phyloP scores from a whole-genome alignment of 2,329 filamentous ascomycete genomes.

The Cercospora beticola region DNA sequence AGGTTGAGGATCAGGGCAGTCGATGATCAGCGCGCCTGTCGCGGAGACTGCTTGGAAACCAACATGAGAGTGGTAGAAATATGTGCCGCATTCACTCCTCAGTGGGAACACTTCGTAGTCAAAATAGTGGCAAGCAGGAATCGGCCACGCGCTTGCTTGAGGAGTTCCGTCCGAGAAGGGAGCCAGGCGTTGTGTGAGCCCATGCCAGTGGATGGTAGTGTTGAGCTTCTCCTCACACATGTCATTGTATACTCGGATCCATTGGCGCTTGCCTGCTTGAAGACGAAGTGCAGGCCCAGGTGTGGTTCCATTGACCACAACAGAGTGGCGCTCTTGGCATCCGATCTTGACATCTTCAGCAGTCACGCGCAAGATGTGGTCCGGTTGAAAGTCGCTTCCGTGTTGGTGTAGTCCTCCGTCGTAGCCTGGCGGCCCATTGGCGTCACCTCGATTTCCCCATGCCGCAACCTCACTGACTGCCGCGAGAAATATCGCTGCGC shows the following conservation, averaged over 20 bases:
- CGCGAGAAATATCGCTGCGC: constrained; percentile 6
- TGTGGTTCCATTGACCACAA: constrained; percentile 54
- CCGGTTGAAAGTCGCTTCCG: constrained; percentile 41
- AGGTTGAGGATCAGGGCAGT: constrained; percentile 47
- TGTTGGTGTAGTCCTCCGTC: constrained; percentile 27
- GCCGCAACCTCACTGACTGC: constrained; percentile 10
- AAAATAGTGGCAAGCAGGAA: constrained; percentile 61
- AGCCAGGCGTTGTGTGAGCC: constrained; percentile 58
- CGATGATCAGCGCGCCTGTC: constrained; percentile 59
- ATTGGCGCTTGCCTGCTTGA: constrained; percentile 48
- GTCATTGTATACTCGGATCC: constrained; percentile 62
- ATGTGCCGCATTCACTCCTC: constrained; percentile 58
- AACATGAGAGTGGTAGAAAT: constrained; percentile 68
- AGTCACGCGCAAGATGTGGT: constrained; percentile 51
- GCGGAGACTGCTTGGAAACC: constrained; percentile 62
- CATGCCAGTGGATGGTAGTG: constrained; percentile 70
- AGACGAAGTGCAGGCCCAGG: constrained; percentile 54
- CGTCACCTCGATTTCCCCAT: constrained; percentile 18
- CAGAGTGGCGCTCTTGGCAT: constrained; percentile 50
- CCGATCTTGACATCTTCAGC: constrained; percentile 45
- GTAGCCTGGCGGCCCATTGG: constrained; percentile 17
- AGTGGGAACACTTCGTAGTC: constrained; percentile 64
- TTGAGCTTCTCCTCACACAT: constrained; percentile 50
- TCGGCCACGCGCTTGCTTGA: constrained; percentile 63
- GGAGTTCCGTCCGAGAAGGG: constrained; percentile 66